Conservation (phyloP, 768 basidiomycete species). For the Tulasnella sp. region DNA sequence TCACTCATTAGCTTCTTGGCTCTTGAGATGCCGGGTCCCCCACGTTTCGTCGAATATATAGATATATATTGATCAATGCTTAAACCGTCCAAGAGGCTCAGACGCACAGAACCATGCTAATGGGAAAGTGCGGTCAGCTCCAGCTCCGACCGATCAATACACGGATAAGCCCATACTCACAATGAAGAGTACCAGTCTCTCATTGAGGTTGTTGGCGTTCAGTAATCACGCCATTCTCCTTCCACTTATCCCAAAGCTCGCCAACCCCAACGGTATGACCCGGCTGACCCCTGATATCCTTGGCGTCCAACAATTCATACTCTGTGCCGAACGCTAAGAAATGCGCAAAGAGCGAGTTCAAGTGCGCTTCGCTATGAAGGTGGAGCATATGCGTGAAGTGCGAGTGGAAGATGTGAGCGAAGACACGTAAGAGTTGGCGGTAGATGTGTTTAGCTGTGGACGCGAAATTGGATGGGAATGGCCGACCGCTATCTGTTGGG, state of each 20-base stretch:
- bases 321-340: slow-evolving; percentile 93
- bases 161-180: no score
- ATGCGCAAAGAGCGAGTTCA: slow-evolving; percentile 96
- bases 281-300: slow-evolving; percentile 69
- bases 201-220: no score
- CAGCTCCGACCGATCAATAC: no score
- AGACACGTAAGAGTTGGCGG: slow-evolving; percentile 91
- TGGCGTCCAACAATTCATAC: slow-evolving; percentile 77
- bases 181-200: no score
- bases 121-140: no score
- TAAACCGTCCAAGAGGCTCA: no score
- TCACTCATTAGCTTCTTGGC: no score
- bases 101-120: no score
- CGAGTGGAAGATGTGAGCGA: slow-evolving; percentile 93
- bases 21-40: no score
- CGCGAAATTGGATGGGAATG: slow-evolving; percentile 82
- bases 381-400: slow-evolving; percentile 86
- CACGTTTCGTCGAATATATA: no score
- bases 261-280: slow-evolving; percentile 57
- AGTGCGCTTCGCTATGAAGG: slow-evolving; percentile 86
- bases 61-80: no score
- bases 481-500: slow-evolving; percentile 92
- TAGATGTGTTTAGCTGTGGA: slow-evolving; percentile 88
- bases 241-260: slow-evolving; percentile 80
- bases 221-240: slow-evolving; percentile 62